Evolutionary conservation across 2,329 filamentous ascomycete species (phyloP).

Genomic region (Lachnellula subtilissima): DNA sequence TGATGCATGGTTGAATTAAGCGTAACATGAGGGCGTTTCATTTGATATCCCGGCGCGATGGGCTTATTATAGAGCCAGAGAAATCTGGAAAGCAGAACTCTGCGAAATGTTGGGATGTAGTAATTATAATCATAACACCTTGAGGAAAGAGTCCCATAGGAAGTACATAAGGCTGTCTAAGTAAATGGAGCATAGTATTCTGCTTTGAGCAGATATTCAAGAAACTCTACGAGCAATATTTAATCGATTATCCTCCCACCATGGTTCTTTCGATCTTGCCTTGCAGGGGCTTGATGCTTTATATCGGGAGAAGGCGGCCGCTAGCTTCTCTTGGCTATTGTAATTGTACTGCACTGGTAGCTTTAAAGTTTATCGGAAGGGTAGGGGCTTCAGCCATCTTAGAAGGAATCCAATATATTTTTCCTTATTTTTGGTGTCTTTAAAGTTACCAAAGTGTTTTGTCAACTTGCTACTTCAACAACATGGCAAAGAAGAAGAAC

Average conservation of each 20-base stretch:
- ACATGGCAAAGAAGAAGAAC: slow-evolving; percentile 46
- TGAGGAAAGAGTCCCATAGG: not conserved
- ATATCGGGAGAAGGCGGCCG: too few relatives aligned
- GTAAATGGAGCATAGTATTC: too few relatives aligned
- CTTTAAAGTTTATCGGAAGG: too few relatives aligned
- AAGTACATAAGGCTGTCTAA: not conserved
- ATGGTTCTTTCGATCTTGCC: too few relatives aligned
- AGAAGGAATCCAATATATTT: too few relatives aligned
- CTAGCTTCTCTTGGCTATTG: too few relatives aligned
- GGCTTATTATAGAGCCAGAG: not conserved
- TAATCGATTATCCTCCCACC: not conserved
- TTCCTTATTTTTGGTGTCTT: not conserved
- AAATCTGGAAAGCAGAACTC: slow-evolving; percentile 2
- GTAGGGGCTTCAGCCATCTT: too few relatives aligned
- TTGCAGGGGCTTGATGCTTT: too few relatives aligned
- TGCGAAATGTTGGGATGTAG: slow-evolving; percentile 2
- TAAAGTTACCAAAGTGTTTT: not conserved
- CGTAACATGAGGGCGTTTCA: slow-evolving; percentile 10
- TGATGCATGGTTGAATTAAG: slow-evolving; percentile 8
- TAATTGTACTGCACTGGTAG: too few relatives aligned
- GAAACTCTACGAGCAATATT: not conserved
- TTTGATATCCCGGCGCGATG: slow-evolving; percentile 7
- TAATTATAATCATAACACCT: slow-evolving; percentile 4
- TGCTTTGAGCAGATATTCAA: not conserved
- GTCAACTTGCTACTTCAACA: not conserved